Evolutionary conservation across 306 rosid genomes (phyloP), one percentile per base, ranked within the genome.

Genomic region (Hippophae tibetana): DNA sequence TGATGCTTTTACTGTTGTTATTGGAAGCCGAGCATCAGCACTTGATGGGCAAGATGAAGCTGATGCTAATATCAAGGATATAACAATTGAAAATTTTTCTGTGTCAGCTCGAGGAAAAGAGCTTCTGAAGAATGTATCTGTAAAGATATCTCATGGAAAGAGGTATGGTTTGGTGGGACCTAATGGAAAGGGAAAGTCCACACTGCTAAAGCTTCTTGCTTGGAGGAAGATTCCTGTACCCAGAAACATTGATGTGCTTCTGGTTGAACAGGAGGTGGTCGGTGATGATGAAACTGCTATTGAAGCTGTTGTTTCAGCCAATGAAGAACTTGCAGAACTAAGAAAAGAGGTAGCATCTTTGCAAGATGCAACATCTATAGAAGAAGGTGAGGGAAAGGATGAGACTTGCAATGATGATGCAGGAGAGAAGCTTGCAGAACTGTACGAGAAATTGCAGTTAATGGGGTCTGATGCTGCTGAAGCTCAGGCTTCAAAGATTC

Each of bases 161-260:
- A 73, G 89, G 52, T 83, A 83, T 68, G 89, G 89, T 63, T 67
- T 83, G 73, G 79, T 83, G 67, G 89, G 89, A 56, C 89, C 89
- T 12, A 83, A 83, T 58, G 89, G 89, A 69, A 83, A 6, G 78
- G 89, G 89, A 5, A 86, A 86, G 74, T 86, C 95, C 64, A 86
- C 95, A 8, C 76, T 86, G 44, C 60, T 86, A 66, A 86, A 83
- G 78, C 90, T 86, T 67, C 85, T 86, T 60, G 95, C 95, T 68
- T 86, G 95, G 90, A 83, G 90, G 82, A 81, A 81, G 84, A 86
- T 83, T 65, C 95, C 95, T 0, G 87, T 81, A 43, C 95, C 95
- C 26, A 79, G 79, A 74, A 84, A 87, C 66, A 87, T 87, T 63
- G 95, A 87, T 70, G 86, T 81, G 57, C 95, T 87, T 56, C 64